Evolutionary conservation across 2,329 filamentous ascomycete genomes (phyloP).

Genomic region (Sporothrix sp.): DNA sequence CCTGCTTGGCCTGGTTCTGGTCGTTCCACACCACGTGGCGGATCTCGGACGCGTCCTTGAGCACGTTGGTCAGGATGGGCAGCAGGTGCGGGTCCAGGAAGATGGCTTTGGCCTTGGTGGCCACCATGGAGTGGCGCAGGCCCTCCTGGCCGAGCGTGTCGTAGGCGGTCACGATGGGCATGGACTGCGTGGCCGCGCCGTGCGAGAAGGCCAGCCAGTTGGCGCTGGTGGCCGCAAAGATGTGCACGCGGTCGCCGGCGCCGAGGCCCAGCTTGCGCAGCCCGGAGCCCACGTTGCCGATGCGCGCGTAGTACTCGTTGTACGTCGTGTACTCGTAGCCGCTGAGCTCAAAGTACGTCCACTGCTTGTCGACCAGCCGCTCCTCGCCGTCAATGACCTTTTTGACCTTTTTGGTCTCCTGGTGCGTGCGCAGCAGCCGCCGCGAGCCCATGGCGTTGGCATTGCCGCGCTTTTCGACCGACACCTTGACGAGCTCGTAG

Average conservation of each 20-base stretch:
- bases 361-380: constrained; percentile 71
- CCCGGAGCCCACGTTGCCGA: constrained; percentile 57
- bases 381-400: constrained; percentile 76
- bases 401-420: constrained; percentile 82
- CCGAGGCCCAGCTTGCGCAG: constrained; percentile 62
- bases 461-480: constrained; percentile 56
- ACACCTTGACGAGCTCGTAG: constrained; percentile 64
- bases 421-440: constrained; percentile 64
- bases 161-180: constrained; percentile 77
- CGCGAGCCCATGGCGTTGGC: constrained; percentile 59
- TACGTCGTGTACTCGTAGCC: constrained; percentile 69
- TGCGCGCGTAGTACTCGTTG: constrained; percentile 64
- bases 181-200: constrained; percentile 58
- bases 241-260: constrained; percentile 61
- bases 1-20: constrained; percentile 42
- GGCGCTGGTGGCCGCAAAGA: constrained; percentile 64
- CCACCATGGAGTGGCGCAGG: constrained; percentile 61
- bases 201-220: constrained; percentile 44
- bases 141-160: constrained; percentile 71
- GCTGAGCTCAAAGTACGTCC: constrained; percentile 80
- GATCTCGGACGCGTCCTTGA: constrained; percentile 42
- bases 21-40: constrained; percentile 45
- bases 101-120: constrained; percentile 62
- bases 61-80: constrained; percentile 43
- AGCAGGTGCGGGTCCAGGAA: constrained; percentile 65